A percentile compares a stretch with the other conserved stretches of the same genome.
Evolutionary conservation across 805 yeast genomes (phyloP).

Genomic region (Candida coleopterorum): DNA sequence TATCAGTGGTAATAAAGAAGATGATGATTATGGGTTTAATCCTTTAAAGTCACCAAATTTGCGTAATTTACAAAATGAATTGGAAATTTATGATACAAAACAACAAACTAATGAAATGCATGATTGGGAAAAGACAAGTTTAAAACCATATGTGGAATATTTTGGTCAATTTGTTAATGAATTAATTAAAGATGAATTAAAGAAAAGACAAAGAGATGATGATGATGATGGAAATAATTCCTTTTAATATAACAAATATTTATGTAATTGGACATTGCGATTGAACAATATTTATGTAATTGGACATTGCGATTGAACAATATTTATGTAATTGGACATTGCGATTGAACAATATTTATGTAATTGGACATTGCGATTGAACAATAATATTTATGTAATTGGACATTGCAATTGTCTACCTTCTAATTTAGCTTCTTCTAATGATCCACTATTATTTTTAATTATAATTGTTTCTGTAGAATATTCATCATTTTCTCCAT

Average conservation of each 20-base stretch:
- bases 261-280: too few relatives aligned
- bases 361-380: slow-evolving; percentile 14
- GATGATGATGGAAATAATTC: slow-evolving; percentile 1
- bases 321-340: slow-evolving; percentile 15
- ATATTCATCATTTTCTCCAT: not conserved
- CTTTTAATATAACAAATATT: not conserved
- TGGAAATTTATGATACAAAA: slow-evolving; percentile 45
- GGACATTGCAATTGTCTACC: slow-evolving; percentile 13
- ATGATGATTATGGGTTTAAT: slow-evolving; percentile 54
- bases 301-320: slow-evolving; percentile 14
- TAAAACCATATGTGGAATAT: slow-evolving; percentile 65
- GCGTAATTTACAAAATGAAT: slow-evolving; percentile 56
- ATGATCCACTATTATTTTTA: slow-evolving; percentile 33
- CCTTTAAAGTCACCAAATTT: slow-evolving; percentile 81
- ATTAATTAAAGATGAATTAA: slow-evolving; percentile 52
- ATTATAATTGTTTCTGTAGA: slow-evolving; percentile 27
- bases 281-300: slow-evolving; percentile 11
- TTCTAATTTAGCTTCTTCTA: slow-evolving; percentile 19
- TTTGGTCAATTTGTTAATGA: slow-evolving; percentile 60
- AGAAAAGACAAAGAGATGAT: slow-evolving; percentile 7
- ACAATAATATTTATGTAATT: slow-evolving; percentile 11
- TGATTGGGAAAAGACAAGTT: slow-evolving; percentile 61
- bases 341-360: slow-evolving; percentile 8
- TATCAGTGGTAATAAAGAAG: slow-evolving; percentile 26
- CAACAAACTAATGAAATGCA: slow-evolving; percentile 23